These are phyloP conservation scores for Chrysanthemum lavandulifolium DNA, from an alignment of 129 eudicot species.

Conservation along the genomic window DNA sequence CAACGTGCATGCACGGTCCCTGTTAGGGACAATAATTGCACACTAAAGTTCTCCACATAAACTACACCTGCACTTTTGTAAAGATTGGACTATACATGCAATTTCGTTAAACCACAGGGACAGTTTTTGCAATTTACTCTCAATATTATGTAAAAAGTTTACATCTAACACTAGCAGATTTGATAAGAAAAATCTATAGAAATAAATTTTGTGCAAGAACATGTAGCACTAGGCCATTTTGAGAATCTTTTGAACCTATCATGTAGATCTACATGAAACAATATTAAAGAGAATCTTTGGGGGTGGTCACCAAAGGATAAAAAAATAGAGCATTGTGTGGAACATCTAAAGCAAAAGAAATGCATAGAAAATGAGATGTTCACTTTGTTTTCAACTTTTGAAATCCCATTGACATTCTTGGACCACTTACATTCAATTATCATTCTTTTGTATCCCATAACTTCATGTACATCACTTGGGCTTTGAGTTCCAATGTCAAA, in stretches of 20 bases:
- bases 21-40: too few relatives aligned
- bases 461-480: constrained; percentile 17
- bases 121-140: too few relatives aligned
- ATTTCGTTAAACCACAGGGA: too few relatives aligned
- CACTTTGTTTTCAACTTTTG: constrained; percentile 24
- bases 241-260: neutral
- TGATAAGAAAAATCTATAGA: neutral
- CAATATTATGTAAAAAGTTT: too few relatives aligned
- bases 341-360: constrained; percentile 14
- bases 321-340: constrained; percentile 11
- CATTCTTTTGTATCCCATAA: constrained; percentile 18
- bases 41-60: too few relatives aligned
- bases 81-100: too few relatives aligned
- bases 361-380: constrained; percentile 18
- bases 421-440: constrained; percentile 35
- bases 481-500: constrained; percentile 18
- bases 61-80: too few relatives aligned
- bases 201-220: neutral
- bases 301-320: constrained; percentile 3
- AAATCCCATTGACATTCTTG: constrained; percentile 32
- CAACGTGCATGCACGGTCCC: too few relatives aligned
- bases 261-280: neutral
- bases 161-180: too few relatives aligned
- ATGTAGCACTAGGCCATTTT: neutral
- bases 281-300: constrained; percentile 15